These are phyloP conservation scores for Colletotrichum australisinense DNA, from an alignment of 2,329 filamentous ascomycete species.

Conservation along the genomic window DNA sequence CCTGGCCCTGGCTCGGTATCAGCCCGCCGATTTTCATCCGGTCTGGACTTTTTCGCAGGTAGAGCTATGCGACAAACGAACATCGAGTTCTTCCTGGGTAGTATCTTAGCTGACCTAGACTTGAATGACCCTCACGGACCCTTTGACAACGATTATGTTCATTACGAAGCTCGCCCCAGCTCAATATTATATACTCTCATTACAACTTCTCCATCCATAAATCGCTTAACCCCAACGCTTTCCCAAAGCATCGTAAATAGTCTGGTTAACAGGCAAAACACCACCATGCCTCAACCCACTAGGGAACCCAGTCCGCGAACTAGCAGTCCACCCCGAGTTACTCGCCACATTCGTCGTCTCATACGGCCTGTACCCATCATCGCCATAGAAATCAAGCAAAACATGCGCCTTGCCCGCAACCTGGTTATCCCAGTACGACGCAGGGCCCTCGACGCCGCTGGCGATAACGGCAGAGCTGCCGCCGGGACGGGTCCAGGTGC, in stretches of 20 bases:
- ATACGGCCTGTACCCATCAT: slow-evolving; percentile 61
- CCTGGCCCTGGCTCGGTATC: too few relatives aligned
- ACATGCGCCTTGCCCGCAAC: slow-evolving; percentile 54
- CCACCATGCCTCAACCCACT: slow-evolving; percentile 62
- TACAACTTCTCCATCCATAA: not conserved
- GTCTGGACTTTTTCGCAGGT: too few relatives aligned
- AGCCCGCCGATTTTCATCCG: too few relatives aligned
- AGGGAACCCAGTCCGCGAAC: slow-evolving; percentile 55
- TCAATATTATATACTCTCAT: not conserved
- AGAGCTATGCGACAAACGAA: too few relatives aligned
- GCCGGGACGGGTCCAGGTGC: slow-evolving; percentile 61
- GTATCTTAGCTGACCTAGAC: too few relatives aligned
- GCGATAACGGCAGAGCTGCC: slow-evolving; percentile 55
- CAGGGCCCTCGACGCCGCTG: slow-evolving; percentile 56
- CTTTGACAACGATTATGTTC: not conserved
- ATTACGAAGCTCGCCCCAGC: not conserved
- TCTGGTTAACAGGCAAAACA: slow-evolving; percentile 59
- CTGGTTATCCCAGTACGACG: slow-evolving; percentile 56
- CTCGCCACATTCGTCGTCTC: slow-evolving; percentile 55
- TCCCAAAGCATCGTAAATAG: slow-evolving; percentile 49
- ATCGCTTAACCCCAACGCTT: slow-evolving; percentile 1
- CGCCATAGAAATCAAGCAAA: slow-evolving; percentile 61
- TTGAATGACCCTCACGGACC: too few relatives aligned
- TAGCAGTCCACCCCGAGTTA: slow-evolving; percentile 58
- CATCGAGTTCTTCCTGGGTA: too few relatives aligned